These are phyloP conservation scores for Tricholoma sp. DNA, from an alignment of 768 basidiomycete genomes.

Conservation along the genomic window DNA sequence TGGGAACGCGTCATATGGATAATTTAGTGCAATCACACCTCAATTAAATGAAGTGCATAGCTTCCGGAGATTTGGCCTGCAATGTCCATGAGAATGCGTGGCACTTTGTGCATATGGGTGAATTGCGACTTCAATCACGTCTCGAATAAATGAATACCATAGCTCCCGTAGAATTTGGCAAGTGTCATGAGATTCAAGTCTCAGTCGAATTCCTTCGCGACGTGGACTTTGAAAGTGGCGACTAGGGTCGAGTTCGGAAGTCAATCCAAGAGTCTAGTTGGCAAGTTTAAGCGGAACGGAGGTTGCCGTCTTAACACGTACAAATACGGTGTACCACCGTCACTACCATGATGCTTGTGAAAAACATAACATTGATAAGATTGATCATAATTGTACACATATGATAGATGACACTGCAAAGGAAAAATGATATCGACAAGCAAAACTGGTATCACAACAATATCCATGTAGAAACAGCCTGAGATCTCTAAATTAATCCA, in stretches of 20 bases:
- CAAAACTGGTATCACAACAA: neutral
- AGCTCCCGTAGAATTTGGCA: neutral
- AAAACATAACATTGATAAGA: neutral
- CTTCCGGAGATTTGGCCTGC: too few species aligned
- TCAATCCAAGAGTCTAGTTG: too few species aligned
- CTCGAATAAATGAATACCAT: neutral
- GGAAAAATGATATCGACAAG: neutral
- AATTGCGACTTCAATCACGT: neutral
- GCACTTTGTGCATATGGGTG: slow-evolving; percentile 7
- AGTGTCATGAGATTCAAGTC: neutral
- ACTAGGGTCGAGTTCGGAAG: too few species aligned
- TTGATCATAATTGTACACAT: neutral
- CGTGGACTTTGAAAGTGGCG: too few species aligned
- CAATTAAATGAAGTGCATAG: too few species aligned
- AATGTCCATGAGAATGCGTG: too few species aligned
- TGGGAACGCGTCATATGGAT: neutral
- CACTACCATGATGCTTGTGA: too few species aligned
- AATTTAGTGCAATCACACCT: too few species aligned
- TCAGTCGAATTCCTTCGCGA: too few species aligned
- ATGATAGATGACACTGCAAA: neutral
- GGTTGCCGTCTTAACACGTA: too few species aligned
- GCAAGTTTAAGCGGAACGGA: too few species aligned
- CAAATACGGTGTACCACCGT: too few species aligned
- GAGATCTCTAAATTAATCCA: neutral
- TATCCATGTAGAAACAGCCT: neutral